Evolutionary conservation across 1,284 basidiomycete species (phyloP).

Genomic region (Sphaerobolus stellatus): DNA sequence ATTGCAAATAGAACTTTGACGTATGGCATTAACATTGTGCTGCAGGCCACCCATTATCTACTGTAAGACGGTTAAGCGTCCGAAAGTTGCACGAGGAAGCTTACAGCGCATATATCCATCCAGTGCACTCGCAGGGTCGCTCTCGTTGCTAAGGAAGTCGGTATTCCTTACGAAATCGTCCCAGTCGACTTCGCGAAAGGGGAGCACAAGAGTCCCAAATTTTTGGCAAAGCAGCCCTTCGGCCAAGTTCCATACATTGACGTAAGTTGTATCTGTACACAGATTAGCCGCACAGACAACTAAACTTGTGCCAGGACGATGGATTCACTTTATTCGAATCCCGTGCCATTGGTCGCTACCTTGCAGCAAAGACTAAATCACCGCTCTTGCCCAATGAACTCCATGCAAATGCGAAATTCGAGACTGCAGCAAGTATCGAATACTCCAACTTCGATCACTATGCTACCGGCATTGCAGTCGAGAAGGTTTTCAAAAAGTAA

Average conservation of each 20-base stretch:
- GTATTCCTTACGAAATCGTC: conserved; percentile 18
- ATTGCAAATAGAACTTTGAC: too few species aligned
- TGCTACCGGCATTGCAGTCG: conserved; percentile 38
- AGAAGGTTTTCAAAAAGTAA: conserved; percentile 48
- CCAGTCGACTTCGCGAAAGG: conserved; percentile 17
- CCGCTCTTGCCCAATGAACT: conserved; percentile 35
- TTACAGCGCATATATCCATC: background rate
- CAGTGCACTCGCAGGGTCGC: conserved; percentile 14
- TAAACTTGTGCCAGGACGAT: too few species aligned
- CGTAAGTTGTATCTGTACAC: too few species aligned
- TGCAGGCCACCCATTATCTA: too few species aligned
- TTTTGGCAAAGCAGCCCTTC: conserved; percentile 24
- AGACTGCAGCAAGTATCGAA: conserved; percentile 58
- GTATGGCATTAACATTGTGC: too few species aligned
- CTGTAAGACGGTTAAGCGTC: too few species aligned
- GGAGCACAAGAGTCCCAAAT: conserved; percentile 24
- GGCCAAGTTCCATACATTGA: conserved; percentile 24
- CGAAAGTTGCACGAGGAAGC: too few species aligned
- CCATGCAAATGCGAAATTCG: conserved; percentile 46
- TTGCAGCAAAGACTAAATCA: conserved; percentile 36
- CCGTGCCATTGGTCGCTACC: conserved; percentile 49
- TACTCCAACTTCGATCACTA: conserved; percentile 49
- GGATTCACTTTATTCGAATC: conserved; percentile 46
- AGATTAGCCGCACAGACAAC: too few species aligned
- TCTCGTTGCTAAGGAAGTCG: conserved; percentile 15